These are phyloP conservation scores for Brassica cretica DNA, from an alignment of 345 rosid genomes.

Conservation along the genomic window DNA sequence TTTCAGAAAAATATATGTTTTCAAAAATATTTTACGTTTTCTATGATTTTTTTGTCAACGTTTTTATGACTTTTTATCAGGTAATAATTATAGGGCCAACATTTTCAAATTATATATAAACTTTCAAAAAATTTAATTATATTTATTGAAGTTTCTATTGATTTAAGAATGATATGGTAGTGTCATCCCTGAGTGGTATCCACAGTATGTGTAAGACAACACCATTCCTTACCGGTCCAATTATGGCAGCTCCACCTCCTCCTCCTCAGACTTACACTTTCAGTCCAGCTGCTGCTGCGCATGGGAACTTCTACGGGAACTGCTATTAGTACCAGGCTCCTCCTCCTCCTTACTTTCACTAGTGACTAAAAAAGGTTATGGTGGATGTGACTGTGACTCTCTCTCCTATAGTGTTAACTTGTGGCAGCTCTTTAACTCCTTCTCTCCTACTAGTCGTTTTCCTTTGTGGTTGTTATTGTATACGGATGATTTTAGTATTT, in stretches of 20 bases:
- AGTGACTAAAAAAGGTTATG: conserved; percentile 33
- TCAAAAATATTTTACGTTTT: too few species aligned
- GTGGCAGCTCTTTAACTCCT: conserved; percentile 35
- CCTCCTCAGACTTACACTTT: conserved; percentile 67
- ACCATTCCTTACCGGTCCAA: conserved; percentile 58
- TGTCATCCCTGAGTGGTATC: conserved; percentile 65
- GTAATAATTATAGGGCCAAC: too few species aligned
- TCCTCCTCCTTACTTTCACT: conserved; percentile 65
- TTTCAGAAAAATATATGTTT: too few species aligned
- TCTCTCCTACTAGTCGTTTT: conserved; percentile 9
- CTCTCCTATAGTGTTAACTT: conserved; percentile 33
- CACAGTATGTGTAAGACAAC: conserved; percentile 70
- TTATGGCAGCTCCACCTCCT: conserved; percentile 58
- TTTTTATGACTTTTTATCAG: too few species aligned
- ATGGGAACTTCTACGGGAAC: conserved; percentile 86
- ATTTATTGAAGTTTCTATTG: too few species aligned
- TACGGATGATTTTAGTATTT: conserved; percentile 32
- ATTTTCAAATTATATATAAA: too few species aligned
- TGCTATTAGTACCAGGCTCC: conserved; percentile 36
- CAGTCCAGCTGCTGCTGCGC: conserved; percentile 57
- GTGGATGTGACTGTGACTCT: conserved; percentile 56
- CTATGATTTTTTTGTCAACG: too few species aligned
- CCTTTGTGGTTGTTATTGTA: conserved; percentile 50
- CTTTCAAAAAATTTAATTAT: too few species aligned
- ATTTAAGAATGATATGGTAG: conserved; percentile 51